These are phyloP conservation scores for Botryosphaeria dothidea DNA, from an alignment of 2,329 filamentous ascomycete species.

Conservation along the genomic window DNA sequence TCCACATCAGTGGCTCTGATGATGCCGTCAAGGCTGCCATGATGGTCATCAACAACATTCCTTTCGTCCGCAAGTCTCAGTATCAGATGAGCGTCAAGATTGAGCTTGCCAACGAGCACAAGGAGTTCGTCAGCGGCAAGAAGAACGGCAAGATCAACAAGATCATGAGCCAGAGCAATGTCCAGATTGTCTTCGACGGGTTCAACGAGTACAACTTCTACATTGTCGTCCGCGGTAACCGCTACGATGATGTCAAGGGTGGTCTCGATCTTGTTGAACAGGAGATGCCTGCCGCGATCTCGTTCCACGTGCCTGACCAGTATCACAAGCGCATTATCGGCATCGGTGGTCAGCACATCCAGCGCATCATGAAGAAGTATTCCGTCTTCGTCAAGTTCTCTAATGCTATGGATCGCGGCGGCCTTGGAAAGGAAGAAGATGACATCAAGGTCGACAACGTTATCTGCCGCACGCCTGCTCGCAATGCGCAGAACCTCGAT, in stretches of 20 bases:
- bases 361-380: constrained; percentile 99
- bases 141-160: constrained; percentile 99
- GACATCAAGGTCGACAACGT: constrained; percentile 99
- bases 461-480: constrained; percentile 94
- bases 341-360: constrained; percentile 96
- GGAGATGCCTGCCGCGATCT: constrained; percentile 98
- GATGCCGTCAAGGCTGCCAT: constrained; percentile 96
- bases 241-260: constrained; percentile 92
- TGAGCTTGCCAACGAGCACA: constrained; percentile 98
- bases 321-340: constrained; percentile 99
- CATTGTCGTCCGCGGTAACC: constrained; percentile 91
- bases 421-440: constrained; percentile 92
- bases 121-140: constrained; percentile 98
- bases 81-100: constrained; percentile 98
- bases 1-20: constrained; percentile 92
- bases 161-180: constrained; percentile 99
- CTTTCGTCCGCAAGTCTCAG: constrained; percentile 81
- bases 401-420: constrained; percentile 96
- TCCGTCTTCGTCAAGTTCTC: constrained; percentile 99
- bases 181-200: constrained; percentile 98
- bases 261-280: constrained; percentile 92
- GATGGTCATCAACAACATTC: constrained; percentile 87
- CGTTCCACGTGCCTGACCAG: constrained; percentile 97
- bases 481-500: constrained; percentile 95
- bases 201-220: constrained; percentile 99